Evolutionary conservation across 106 monocot species (phyloP).

Genomic region (Amphibolis antarctica): DNA sequence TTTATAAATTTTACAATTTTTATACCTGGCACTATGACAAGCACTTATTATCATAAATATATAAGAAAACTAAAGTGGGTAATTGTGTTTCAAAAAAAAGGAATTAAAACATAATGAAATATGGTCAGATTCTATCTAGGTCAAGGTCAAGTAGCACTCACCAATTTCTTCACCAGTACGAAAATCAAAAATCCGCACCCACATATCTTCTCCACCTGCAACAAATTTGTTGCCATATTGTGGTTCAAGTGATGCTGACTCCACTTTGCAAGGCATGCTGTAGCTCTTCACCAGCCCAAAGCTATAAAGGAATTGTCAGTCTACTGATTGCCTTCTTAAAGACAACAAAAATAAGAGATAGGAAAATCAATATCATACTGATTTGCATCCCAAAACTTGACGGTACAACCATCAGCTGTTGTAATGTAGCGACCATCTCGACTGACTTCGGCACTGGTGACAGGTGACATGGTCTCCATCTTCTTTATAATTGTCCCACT

Average conservation of each 20-base stretch:
- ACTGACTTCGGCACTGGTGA: conserved; percentile 95
- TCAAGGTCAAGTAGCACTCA: conserved; percentile 12
- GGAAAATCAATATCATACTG: conserved; percentile 40
- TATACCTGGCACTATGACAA: no score
- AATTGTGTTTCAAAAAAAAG: no score
- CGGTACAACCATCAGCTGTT: conserved; percentile 90
- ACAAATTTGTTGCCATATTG: conserved; percentile 62
- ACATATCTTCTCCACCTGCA: conserved; percentile 98
- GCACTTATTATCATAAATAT: not conserved
- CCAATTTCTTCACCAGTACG: conserved; percentile 77
- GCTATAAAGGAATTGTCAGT: conserved; percentile 17
- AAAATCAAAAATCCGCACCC: conserved; percentile 92
- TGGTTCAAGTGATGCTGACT: conserved; percentile 92
- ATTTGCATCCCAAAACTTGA: conserved; percentile 98
- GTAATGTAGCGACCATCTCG: conserved; percentile 92
- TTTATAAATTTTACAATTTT: no score
- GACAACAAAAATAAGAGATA: not conserved
- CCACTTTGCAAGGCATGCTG: conserved; percentile 80
- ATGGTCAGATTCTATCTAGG: not conserved
- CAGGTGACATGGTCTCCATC: conserved; percentile 81
- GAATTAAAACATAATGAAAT: no score
- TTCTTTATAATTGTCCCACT: conserved; percentile 75
- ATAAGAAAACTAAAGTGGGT: no score
- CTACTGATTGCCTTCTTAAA: not conserved
- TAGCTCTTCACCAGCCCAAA: conserved; percentile 89